phyloP scores from a whole-genome alignment of 2,329 filamentous ascomycete genomes.

The Davidsoniella australis region DNA sequence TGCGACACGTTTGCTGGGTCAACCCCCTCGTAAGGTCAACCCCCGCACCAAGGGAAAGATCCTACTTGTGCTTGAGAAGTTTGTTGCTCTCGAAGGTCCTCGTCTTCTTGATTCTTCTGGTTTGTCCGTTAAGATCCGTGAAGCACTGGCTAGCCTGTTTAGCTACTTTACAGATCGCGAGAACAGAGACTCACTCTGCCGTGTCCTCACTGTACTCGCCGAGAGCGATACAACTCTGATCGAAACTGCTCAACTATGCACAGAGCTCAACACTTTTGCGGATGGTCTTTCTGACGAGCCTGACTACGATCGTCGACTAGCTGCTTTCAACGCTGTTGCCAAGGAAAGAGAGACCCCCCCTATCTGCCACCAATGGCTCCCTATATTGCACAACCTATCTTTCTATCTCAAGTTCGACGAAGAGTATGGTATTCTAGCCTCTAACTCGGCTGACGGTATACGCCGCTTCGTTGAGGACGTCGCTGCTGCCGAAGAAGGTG shows the following conservation, averaged over 20 bases:
- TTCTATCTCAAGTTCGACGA: slow-evolving; percentile 76
- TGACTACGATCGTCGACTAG: slow-evolving; percentile 68
- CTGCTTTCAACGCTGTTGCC: slow-evolving; percentile 59
- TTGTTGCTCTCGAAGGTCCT: slow-evolving; percentile 49
- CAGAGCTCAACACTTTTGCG: slow-evolving; percentile 66
- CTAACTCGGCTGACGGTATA: slow-evolving; percentile 66
- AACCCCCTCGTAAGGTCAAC: slow-evolving; percentile 68
- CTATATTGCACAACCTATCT: slow-evolving; percentile 74
- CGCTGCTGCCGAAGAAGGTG: slow-evolving; percentile 20
- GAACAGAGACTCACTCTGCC: slow-evolving; percentile 57
- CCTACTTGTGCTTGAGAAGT: slow-evolving; percentile 63
- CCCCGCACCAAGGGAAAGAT: slow-evolving; percentile 70
- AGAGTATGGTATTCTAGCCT: slow-evolving; percentile 66
- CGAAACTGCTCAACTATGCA: slow-evolving; percentile 52
- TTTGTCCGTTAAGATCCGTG: slow-evolving; percentile 20
- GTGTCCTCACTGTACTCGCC: slow-evolving; percentile 56
- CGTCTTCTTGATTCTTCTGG: slow-evolving; percentile 12
- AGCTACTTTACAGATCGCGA: slow-evolving; percentile 74
- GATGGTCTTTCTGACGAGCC: slow-evolving; percentile 61
- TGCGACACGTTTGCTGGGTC: slow-evolving; percentile 62
- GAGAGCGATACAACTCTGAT: slow-evolving; percentile 41
- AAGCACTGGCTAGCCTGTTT: slow-evolving; percentile 64
- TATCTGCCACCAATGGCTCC: slow-evolving; percentile 68
- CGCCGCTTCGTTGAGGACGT: slow-evolving; percentile 58
- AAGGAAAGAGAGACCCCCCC: slow-evolving; percentile 37